A percentile compares a stretch with the other conserved stretches of the same genome.
These are phyloP conservation scores for Lentinus tigrinus DNA, from an alignment of 768 basidiomycete genomes.

Conservation along the genomic window DNA sequence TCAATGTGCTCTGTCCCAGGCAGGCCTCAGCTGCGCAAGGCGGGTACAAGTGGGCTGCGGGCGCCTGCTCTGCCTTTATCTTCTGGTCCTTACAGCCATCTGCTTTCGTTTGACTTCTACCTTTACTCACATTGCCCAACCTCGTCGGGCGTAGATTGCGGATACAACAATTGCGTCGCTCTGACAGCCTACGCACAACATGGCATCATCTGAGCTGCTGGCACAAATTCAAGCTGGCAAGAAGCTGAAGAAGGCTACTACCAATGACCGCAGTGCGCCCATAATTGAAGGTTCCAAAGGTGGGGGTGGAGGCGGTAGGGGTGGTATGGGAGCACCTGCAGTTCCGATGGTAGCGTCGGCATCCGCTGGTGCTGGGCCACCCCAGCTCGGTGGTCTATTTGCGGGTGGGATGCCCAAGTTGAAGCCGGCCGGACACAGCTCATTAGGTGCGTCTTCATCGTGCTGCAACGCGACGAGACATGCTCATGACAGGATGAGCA, in stretches of 20 bases:
- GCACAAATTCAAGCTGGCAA: slow-evolving; percentile 84
- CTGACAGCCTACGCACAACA: slow-evolving; percentile 21
- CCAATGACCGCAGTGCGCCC: slow-evolving; percentile 80
- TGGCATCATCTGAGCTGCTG: slow-evolving; percentile 77
- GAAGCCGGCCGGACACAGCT: slow-evolving; percentile 66
- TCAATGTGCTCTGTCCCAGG: too few species aligned
- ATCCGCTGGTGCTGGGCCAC: slow-evolving; percentile 49
- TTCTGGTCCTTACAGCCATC: not conserved
- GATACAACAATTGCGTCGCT: not conserved
- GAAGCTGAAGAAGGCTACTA: slow-evolving; percentile 77
- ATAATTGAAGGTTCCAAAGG: slow-evolving; percentile 46
- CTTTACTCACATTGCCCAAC: not conserved
- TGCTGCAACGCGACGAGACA: slow-evolving; percentile 7
- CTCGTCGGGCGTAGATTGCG: too few species aligned
- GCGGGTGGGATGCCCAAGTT: slow-evolving; percentile 91
- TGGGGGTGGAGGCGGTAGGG: slow-evolving; percentile 30
- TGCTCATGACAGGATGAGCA: slow-evolving; percentile 23
- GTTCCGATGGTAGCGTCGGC: slow-evolving; percentile 18
- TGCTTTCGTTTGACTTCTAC: not conserved
- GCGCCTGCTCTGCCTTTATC: not conserved
- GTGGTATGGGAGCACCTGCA: slow-evolving; percentile 32
- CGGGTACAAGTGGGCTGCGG: too few species aligned
- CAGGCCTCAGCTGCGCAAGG: too few species aligned
- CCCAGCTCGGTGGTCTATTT: slow-evolving; percentile 82
- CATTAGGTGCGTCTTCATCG: slow-evolving; percentile 42